Base-by-base conservation (phyloP, 495 filamentous ascomycete genomes). In the Penicillium cataractarum region DNA sequence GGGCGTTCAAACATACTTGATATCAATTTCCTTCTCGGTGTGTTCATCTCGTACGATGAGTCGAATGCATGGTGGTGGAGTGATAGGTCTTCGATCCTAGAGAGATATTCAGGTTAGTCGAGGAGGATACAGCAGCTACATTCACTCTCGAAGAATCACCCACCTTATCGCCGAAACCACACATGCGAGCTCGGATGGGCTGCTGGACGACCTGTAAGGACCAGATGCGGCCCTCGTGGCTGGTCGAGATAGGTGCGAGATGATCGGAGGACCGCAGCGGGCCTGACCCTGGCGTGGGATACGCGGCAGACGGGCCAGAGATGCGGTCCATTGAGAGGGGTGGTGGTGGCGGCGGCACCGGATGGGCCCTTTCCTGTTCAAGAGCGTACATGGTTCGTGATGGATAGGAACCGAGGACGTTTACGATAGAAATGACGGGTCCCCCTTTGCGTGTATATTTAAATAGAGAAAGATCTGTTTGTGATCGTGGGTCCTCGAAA, bases 91-190 rank as follows among this genome's bases (percentile, higher is more conserved):
- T 69, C 95, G 90, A 74, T 99, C 95, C 92, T 97, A 64, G 22
- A 66, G 44, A 68, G 59, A 44, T 65, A 61, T 56, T 73, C 62
- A 64, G 48, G 65, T 66, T 22, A 57, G 60, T 63, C 59, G 44
- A 27, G 32, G 19, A n/a, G n/a, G n/a, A n/a, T n/a, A n/a, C n/a
- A n/a, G n/a, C n/a, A n/a, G n/a, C n/a, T n/a, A n/a, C n/a, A n/a
- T n/a, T 13, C 13, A 51, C 49, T 19, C 40, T 46, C 13, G 46
- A 42, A 61, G 54, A 6, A 55, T 55, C 27, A 69, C 81, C 37
- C 73, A 96, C 93, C 85, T 99, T 99, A 76, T 99, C 95, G 57
- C 95, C 95, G 81, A 97, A 99, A 2, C 95, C 95, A 81, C 95
- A 99, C 95, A 99, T 99, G 53, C 95, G 90, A 64, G 95, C 95